A percentile compares a stretch with the other conserved stretches of the same genome.
Conservation (phyloP, 306 rosid genomes). For the Lathyrus tuberosus region DNA sequence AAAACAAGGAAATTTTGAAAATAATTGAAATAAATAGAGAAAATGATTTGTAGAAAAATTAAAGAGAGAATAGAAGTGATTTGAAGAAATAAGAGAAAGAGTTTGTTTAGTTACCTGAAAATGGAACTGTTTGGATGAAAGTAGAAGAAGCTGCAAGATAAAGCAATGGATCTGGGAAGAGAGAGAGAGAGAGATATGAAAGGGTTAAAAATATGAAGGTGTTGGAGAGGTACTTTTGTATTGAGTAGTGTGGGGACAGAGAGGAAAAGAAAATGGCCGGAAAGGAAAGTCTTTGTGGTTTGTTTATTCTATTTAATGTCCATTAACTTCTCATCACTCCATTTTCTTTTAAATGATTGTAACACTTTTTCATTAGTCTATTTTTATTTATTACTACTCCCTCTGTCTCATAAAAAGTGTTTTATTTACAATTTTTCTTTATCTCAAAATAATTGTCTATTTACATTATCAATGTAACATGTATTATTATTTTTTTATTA, state of each 20-base stretch:
- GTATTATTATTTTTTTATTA: no score
- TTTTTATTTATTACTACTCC: no score
- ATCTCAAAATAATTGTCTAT: no score
- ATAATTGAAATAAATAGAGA: neutral
- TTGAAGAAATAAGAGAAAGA: constrained; percentile 5
- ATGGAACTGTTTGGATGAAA: neutral
- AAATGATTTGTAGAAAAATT: neutral
- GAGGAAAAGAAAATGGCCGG: constrained; percentile 25
- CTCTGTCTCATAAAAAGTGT: no score
- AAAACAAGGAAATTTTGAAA: neutral
- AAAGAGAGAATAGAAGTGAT: neutral
- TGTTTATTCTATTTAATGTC: constrained; percentile 32
- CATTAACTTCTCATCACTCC: constrained; percentile 17
- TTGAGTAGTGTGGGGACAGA: constrained; percentile 25
- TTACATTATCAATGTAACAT: no score
- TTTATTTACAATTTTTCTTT: no score
- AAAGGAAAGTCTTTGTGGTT: neutral
- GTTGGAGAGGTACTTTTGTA: neutral
- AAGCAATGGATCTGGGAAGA: constrained; percentile 43
- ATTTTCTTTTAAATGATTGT: neutral
- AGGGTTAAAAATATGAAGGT: constrained; percentile 12
- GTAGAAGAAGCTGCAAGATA: neutral
- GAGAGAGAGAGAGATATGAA: neutral
- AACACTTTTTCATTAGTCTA: neutral
- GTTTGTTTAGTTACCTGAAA: constrained; percentile 35